A percentile compares a stretch with the other conserved stretches of the same genome.
Evolutionary conservation across 225 moss, liverwort and hornwort species (phyloP).

Genomic region (Pseudisothecium myosuroides): DNA sequence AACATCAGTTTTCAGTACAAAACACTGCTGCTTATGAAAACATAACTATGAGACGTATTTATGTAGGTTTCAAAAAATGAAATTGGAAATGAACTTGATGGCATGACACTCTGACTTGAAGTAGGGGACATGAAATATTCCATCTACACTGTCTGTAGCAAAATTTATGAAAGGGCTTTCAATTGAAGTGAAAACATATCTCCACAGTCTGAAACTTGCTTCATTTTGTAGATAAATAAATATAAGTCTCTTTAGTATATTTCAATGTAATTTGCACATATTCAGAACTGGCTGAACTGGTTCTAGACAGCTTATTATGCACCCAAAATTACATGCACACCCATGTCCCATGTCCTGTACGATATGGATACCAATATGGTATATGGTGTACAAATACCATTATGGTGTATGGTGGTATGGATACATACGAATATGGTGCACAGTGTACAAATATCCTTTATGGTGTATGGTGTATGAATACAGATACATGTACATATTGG

Average conservation of each 20-base stretch:
- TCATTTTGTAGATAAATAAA: neutral
- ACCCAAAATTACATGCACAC: neutral
- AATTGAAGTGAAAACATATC: neutral
- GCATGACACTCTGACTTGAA: neutral
- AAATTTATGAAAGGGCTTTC: neutral
- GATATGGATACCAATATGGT: neutral
- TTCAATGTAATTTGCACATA: neutral
- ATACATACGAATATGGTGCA: too few species aligned
- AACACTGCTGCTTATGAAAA: neutral
- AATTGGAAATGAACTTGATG: neutral
- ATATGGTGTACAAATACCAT: neutral
- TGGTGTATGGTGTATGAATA: neutral
- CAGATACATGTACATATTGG: fast-evolving
- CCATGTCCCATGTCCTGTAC: too few species aligned
- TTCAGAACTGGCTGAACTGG: neutral
- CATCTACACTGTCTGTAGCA: neutral
- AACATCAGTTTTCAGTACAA: neutral
- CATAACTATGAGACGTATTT: neutral
- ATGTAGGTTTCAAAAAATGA: neutral
- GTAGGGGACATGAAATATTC: neutral
- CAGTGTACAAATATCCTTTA: fast-evolving
- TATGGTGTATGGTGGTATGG: neutral
- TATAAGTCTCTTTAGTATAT: neutral
- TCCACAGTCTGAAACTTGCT: neutral
- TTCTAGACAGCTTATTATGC: neutral